Evolutionary conservation across 2,329 filamentous ascomycete species (phyloP).

Genomic region (Chaetothyriales sp.): DNA sequence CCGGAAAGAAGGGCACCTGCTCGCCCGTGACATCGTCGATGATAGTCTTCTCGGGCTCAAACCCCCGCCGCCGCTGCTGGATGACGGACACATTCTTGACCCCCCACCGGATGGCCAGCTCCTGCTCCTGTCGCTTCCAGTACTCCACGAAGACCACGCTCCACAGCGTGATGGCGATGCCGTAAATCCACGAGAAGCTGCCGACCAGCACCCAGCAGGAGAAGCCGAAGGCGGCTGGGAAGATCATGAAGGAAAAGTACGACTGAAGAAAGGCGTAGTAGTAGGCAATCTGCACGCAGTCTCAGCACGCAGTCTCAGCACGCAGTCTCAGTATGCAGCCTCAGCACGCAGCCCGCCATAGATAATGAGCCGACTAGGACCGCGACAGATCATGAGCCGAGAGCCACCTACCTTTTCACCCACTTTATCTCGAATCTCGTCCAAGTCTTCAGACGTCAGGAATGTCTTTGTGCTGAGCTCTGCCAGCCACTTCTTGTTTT

Average conservation of each 20-base stretch:
- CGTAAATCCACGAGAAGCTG: constrained; percentile 70
- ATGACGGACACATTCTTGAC: constrained; percentile 73
- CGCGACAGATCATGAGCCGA: not conserved
- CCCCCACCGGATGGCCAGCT: constrained; percentile 77
- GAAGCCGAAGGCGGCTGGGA: constrained; percentile 66
- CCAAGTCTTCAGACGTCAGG: constrained; percentile 52
- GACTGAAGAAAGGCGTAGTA: constrained; percentile 91
- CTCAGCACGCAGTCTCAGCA: constrained; percentile 40
- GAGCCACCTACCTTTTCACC: constrained; percentile 48
- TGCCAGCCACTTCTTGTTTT: constrained; percentile 64
- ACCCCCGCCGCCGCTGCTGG: constrained; percentile 63
- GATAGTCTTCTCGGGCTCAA: constrained; percentile 62
- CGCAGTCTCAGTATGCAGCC: constrained; percentile 46
- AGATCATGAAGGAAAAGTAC: constrained; percentile 75
- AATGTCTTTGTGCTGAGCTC: constrained; percentile 60
- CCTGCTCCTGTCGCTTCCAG: constrained; percentile 87
- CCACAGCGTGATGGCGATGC: constrained; percentile 69
- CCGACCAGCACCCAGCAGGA: constrained; percentile 70
- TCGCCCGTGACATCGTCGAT: constrained; percentile 75
- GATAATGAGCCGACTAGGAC: too few species aligned
- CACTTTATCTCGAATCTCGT: constrained; percentile 61
- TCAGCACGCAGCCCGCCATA: not conserved
- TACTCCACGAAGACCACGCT: constrained; percentile 82
- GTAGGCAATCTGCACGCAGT: constrained; percentile 54
- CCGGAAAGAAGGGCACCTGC: constrained; percentile 59